Base-by-base conservation (phyloP, 2,329 filamentous ascomycete genomes). In the Talaromyces sp. region DNA sequence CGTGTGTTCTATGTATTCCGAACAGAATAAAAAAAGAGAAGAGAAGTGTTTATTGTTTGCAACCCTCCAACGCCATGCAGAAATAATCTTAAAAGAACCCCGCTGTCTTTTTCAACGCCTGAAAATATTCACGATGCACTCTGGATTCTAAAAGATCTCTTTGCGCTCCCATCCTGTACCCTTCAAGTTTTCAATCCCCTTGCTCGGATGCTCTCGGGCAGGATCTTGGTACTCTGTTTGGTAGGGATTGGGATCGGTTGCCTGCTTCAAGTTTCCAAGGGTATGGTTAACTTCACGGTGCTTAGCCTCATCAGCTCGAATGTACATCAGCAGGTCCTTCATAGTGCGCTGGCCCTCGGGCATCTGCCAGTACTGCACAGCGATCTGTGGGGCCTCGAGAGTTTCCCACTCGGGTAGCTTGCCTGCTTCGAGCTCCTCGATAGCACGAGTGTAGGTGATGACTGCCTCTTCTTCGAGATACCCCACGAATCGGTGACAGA, bases 381-480 rank as follows among this genome's bases (percentile, higher is more conserved):
- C 94, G 60, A 99, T 91, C 54, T 96, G 90, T 0, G 94, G 94
- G 2, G 94, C 90, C 48, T 81, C 65, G 66, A 96, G 86, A 7
- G 86, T 82, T 22, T 84, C 79, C 92, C 94, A 99, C 63, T 85
- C 85, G 0, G 92, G 91, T 13, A 97, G 77, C 53, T 85, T 83
- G n/a, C 93, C 93, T 2, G 82, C 81, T 53, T 97, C 92, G 20
- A 99, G 83, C 67, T 97, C 94, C 61, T 86, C 80, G 64, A 97
- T 89, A 55, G 91, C 90, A 45, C 91, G 86, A 0, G 91, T 94
- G 77, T 99, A 99, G 0, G 94, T 99, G 68, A 96, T 83, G 1
- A 97, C 93, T 8, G 94, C 94, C 74, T 99, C 94, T 72, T 99
- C 94, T 74, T 99, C 94, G 11, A 99, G 85, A 65, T 97, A 97